Base-by-base conservation (phyloP, 2,329 filamentous ascomycete species). In the Cordyceps sp. region DNA sequence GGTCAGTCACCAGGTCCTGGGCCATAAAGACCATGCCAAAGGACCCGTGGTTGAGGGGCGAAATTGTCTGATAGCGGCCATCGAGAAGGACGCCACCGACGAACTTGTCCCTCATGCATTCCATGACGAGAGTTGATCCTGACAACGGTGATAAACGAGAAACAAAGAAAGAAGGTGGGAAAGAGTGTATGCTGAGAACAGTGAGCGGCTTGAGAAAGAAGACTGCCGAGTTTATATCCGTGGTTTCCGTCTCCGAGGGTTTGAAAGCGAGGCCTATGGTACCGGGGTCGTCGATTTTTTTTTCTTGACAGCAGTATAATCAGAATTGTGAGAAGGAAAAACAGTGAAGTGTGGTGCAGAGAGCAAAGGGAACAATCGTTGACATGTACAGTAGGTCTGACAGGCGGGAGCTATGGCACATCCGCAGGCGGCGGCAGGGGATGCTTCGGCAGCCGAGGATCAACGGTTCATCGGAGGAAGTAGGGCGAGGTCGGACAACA, bases 1-100 rank as follows among this genome's bases (percentile, higher is more conserved):
- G 66, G 44, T 76, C 72, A 37, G 81, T 93, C 41, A 66, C 53
- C 42, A 76, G 64, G 54, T 98, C 85, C 53, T 69, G 78, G 37
- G 88, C 90, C 59, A 85, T 77, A 59, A 94, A 94, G 47, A 98
- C 90, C 83, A 96, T 92, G 52, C 90, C 90, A 51, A 96, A 98
- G 34, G 90, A 96, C 45, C 90, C 90, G 69, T 94, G 85, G 54
- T 98, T 98, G 61, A 98, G 79, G 36, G 90, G 86, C 44, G 86
- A 82, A 49, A 94, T 69, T 35, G 86, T 93, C 59, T 81, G 68
- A 57, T 90, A 98, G 44, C 90, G 86, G 55, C 83, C 85, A 53
- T 82, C 76, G 51, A 93, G 75, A 51, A 93, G 61, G 57, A 80
- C 72, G 56, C 80, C 83, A 57, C 74, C 66, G 50, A 74, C 64